These are phyloP conservation scores for Tilletia horrida DNA, from an alignment of 1,284 basidiomycete genomes.

Conservation along the genomic window DNA sequence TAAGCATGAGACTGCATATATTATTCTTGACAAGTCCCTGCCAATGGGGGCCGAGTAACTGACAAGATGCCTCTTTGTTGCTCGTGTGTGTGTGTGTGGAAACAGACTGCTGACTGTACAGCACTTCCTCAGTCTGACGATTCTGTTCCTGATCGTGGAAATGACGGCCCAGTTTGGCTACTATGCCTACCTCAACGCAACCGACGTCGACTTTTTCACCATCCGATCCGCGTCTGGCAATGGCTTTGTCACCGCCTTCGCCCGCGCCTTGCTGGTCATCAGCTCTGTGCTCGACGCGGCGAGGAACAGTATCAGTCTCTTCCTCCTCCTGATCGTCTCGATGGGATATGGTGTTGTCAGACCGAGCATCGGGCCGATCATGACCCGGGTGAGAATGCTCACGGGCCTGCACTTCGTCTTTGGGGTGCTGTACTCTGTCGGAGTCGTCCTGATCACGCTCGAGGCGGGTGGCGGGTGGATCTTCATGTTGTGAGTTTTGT, in stretches of 20 bases:
- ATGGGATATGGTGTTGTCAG: constrained; percentile 57
- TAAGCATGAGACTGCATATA: constrained; percentile 56
- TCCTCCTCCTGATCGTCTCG: constrained; percentile 81
- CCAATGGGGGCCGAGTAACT: too few species aligned
- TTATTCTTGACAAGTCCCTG: not conserved
- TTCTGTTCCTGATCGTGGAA: constrained; percentile 84
- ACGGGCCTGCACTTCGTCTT: constrained; percentile 85
- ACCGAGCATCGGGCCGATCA: constrained; percentile 72
- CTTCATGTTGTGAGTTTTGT: constrained; percentile 39
- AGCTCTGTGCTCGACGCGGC: constrained; percentile 77
- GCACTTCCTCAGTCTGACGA: constrained; percentile 89
- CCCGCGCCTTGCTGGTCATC: constrained; percentile 44
- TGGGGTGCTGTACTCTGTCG: constrained; percentile 66
- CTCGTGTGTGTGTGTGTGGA: not conserved
- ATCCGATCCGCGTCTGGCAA: constrained; percentile 32
- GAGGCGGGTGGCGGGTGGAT: constrained; percentile 60
- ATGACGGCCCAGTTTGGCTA: constrained; percentile 67
- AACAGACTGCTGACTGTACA: constrained; percentile 57
- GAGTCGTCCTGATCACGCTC: constrained; percentile 68
- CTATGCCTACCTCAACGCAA: constrained; percentile 46
- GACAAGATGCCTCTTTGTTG: not conserved
- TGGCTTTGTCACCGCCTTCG: constrained; percentile 35
- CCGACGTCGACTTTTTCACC: constrained; percentile 45
- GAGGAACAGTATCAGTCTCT: constrained; percentile 88
- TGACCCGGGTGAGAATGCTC: constrained; percentile 73